A percentile compares a stretch with the other conserved stretches of the same genome.
Evolutionary conservation across 305 asterid species (phyloP).

Genomic region (Galium porrigens): DNA sequence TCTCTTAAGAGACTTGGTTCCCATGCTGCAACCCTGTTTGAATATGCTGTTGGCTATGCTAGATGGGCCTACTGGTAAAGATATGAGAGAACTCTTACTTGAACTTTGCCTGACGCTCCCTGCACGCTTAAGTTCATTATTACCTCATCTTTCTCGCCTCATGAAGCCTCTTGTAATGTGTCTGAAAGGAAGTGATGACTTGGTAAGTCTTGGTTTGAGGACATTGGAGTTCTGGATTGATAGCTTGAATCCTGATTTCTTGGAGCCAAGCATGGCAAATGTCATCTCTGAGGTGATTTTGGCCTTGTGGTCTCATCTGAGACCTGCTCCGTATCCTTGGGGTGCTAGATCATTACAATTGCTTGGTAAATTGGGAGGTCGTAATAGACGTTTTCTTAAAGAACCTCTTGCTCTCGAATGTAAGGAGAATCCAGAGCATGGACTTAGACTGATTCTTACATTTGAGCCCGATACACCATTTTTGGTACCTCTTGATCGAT

Average conservation of each 20-base stretch:
- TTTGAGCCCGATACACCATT: slow-evolving; percentile 97
- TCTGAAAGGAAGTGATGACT: slow-evolving; percentile 89
- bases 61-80: slow-evolving; percentile 95
- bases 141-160: slow-evolving; percentile 92
- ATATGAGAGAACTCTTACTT: slow-evolving; percentile 70
- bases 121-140: slow-evolving; percentile 81
- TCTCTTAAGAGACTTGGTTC: slow-evolving; percentile 77
- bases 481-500: slow-evolving; percentile 94
- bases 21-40: slow-evolving; percentile 81
- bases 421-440: slow-evolving; percentile 99
- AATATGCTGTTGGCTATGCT: slow-evolving; percentile 87
- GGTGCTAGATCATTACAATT: slow-evolving; percentile 90
- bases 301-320: slow-evolving; percentile 94
- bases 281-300: slow-evolving; percentile 97
- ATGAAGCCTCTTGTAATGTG: slow-evolving; percentile 99
- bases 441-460: slow-evolving; percentile 85
- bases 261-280: slow-evolving; percentile 99
- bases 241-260: slow-evolving; percentile 96
- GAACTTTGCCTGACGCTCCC: slow-evolving; percentile 91
- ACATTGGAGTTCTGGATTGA: slow-evolving; percentile 99
- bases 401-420: slow-evolving; percentile 97
- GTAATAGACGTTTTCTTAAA: slow-evolving; percentile 94
- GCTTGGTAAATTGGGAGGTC: slow-evolving; percentile 98
- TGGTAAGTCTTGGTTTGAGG: slow-evolving; percentile 84
- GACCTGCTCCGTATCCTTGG: slow-evolving; percentile 95